Evolutionary conservation across 345 rosid species (phyloP), one percentile per base, ranked within the genome.

Genomic region (Iberis pinnata): DNA sequence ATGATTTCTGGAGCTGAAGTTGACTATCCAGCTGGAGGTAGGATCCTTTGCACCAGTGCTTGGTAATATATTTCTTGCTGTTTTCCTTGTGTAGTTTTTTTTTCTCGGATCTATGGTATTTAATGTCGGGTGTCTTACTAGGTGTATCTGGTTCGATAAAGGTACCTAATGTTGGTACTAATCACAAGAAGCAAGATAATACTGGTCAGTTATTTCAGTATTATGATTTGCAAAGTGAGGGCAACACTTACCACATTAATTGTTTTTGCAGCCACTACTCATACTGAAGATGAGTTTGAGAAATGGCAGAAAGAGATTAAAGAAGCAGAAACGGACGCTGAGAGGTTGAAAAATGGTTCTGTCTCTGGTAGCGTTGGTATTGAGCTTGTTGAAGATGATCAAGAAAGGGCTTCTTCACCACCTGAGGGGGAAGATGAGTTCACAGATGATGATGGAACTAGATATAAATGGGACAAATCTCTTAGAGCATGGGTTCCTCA

Each of bases 351-450:
- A 51, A 68, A 60, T 51, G 77, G 78, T 27, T 71, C 79, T 63
- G 71, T 48, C 63, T 60, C 81, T 36, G 44, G 58, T 17, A 58
- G 47, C 58, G 43, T 47, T 29, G 68, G 49, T 45, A 67, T 26
- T 41, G 64, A 26, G 26, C 25, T 65, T 24, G 72, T 47, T 19
- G 70, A 41, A 42, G 83, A 70, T 40, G 78, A 73, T 49, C 49
- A 16, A 15, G 72, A 65, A 19, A 69, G 70, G 58, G 57, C 77
- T 57, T 62, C 67, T 16, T 75, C 84, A 45, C 96, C 92, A 31
- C 93, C 97, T 12, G 90, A 88, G 29, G 97, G 85, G 15, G 97
- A 83, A 72, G 82, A 85, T 49, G 95, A 92, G 79, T 92, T 92
- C 66, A 77, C 82, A 0, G 95, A 92, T 76, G 98, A 92, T 64